Conservation (phyloP, 129 eudicot species). For the Centaurea solstitialis region DNA sequence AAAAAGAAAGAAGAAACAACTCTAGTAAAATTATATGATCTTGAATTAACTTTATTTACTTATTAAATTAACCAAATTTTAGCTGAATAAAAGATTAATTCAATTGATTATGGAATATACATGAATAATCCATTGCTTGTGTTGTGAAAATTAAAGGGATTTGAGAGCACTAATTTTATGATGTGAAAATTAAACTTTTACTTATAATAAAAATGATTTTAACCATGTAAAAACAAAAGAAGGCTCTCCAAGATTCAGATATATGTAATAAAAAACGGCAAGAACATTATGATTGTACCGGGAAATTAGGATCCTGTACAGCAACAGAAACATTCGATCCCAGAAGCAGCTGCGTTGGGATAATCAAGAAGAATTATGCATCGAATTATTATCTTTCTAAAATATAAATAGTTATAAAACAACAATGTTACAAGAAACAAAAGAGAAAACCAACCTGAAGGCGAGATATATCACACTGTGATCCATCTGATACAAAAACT, state of each 20-base stretch:
- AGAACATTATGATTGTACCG: constrained; percentile 45
- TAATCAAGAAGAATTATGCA: background rate
- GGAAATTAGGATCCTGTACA: constrained; percentile 88
- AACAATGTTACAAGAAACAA: background rate
- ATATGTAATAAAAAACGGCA: background rate
- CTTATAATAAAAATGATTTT: background rate
- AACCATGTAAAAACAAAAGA: background rate
- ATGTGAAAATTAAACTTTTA: background rate
- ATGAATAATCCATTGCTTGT: too few species aligned
- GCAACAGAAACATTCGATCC: constrained; percentile 84
- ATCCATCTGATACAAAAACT: constrained; percentile 64
- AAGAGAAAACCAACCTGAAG: constrained; percentile 42
- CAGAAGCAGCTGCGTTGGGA: constrained; percentile 57
- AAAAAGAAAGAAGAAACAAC: too few species aligned
- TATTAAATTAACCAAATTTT: too few species aligned
- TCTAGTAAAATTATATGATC: too few species aligned
- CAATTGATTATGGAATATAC: too few species aligned
- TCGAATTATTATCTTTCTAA: background rate
- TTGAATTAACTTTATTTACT: too few species aligned
- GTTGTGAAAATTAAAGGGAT: background rate
- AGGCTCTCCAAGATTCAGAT: background rate
- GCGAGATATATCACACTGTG: constrained; percentile 71
- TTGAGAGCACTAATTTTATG: background rate
- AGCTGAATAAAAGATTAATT: too few species aligned
- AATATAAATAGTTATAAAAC: background rate